phyloP scores from a whole-genome alignment of 345 rosid species.

The Sisymbrium altissimum region DNA sequence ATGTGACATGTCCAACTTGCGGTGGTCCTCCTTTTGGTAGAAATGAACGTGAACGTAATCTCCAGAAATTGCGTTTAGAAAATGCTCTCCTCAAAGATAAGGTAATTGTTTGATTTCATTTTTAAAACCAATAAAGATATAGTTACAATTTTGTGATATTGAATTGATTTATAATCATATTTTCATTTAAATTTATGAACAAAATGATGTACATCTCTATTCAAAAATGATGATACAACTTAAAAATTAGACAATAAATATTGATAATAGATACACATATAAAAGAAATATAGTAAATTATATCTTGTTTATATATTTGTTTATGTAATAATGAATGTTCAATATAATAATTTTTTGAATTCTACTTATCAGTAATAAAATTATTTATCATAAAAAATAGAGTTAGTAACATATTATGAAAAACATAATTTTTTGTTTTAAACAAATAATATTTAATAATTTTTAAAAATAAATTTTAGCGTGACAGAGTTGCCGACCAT shows the following conservation, averaged over 20 bases:
- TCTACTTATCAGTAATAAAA: neutral
- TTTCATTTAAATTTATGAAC: neutral
- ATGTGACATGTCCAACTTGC: conserved; percentile 58
- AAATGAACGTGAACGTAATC: conserved; percentile 39
- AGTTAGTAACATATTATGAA: neutral
- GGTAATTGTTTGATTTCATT: conserved; percentile 29
- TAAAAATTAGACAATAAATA: neutral
- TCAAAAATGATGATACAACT: neutral
- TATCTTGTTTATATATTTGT: neutral
- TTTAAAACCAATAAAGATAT: neutral
- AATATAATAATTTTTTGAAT: neutral
- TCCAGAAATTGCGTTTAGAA: conserved; percentile 45
- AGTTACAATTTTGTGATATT: neutral
- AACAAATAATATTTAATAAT: neutral
- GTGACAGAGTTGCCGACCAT: conserved; percentile 32
- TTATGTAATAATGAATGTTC: neutral
- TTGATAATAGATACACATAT: neutral
- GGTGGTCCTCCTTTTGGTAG: conserved; percentile 60
- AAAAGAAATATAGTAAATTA: neutral
- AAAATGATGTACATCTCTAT: neutral
- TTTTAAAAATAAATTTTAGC: conserved; percentile 35
- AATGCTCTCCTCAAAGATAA: conserved; percentile 45
- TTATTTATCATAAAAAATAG: no score
- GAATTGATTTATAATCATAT: neutral
- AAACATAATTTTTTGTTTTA: neutral